These are phyloP conservation scores for Verticillium nubilum DNA, from an alignment of 2,329 filamentous ascomycete species.

Conservation along the genomic window DNA sequence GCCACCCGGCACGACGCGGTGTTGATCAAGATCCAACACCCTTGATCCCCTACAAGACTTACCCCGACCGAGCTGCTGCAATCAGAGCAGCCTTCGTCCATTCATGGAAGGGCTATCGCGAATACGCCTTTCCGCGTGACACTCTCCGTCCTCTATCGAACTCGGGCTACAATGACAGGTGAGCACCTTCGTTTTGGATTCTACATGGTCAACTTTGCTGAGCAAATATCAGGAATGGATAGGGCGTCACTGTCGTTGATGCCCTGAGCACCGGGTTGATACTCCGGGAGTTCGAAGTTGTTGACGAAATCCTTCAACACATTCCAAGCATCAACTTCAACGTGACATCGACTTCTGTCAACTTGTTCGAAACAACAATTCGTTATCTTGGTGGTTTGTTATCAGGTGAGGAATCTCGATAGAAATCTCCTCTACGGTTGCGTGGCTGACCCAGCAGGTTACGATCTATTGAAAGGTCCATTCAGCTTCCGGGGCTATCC, in stretches of 20 bases:
- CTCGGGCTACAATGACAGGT: slow-evolving; percentile 64
- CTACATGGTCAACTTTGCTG: slow-evolving; percentile 6
- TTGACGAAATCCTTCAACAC: slow-evolving; percentile 65
- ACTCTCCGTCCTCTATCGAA: slow-evolving; percentile 67
- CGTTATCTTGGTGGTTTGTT: slow-evolving; percentile 78
- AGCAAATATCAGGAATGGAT: slow-evolving; percentile 58
- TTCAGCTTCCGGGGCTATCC: slow-evolving; percentile 42
- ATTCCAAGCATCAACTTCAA: slow-evolving; percentile 68
- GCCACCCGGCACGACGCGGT: neutral
- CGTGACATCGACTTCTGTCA: slow-evolving; percentile 55
- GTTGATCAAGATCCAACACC: neutral
- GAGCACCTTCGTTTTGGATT: slow-evolving; percentile 10
- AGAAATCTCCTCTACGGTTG: neutral
- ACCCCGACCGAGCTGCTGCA: slow-evolving; percentile 44
- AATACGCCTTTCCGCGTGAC: slow-evolving; percentile 73
- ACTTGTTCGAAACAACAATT: slow-evolving; percentile 86
- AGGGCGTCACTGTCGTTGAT: slow-evolving; percentile 80
- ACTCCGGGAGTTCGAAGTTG: slow-evolving; percentile 64
- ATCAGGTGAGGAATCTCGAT: slow-evolving; percentile 55
- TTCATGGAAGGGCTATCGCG: slow-evolving; percentile 68
- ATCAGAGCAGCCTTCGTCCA: slow-evolving; percentile 65
- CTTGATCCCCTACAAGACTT: slow-evolving; percentile 9
- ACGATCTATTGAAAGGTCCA: slow-evolving; percentile 68
- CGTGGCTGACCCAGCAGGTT: slow-evolving; percentile 31
- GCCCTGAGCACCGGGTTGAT: slow-evolving; percentile 74